Evolutionary conservation across 1,139 yeast genomes (phyloP).

Genomic region (Taphrina populina): DNA sequence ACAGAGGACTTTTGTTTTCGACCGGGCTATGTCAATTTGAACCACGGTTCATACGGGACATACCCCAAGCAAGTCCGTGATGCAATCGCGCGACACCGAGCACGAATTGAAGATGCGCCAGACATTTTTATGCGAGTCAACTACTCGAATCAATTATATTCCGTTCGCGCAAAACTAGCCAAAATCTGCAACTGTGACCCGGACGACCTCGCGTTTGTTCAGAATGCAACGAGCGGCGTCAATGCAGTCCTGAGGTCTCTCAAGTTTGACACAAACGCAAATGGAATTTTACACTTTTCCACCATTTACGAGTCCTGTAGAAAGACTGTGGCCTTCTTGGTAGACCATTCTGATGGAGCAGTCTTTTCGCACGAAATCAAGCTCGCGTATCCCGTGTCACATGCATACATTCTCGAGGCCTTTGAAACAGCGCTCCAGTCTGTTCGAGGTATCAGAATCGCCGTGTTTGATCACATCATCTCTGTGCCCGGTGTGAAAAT

Average conservation of each 20-base stretch:
- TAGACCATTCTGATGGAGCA: constrained; percentile 50
- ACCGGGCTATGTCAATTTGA: constrained; percentile 22
- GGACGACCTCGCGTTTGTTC: constrained; percentile 52
- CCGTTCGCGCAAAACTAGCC: constrained; percentile 46
- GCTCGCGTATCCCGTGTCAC: constrained; percentile 54
- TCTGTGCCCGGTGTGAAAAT: constrained; percentile 64
- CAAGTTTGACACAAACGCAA: constrained; percentile 55
- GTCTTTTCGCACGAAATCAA: constrained; percentile 48
- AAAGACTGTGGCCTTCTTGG: constrained; percentile 55
- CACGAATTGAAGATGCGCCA: constrained; percentile 33
- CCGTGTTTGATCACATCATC: constrained; percentile 60
- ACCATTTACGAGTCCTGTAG: constrained; percentile 62
- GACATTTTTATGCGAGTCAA: constrained; percentile 34
- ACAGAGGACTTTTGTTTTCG: constrained; percentile 17
- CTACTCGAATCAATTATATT: constrained; percentile 37
- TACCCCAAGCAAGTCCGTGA: constrained; percentile 28
- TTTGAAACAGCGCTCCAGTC: constrained; percentile 47
- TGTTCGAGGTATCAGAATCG: constrained; percentile 46
- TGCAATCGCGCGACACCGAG: constrained; percentile 14
- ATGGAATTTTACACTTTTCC: constrained; percentile 53
- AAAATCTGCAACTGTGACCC: constrained; percentile 50
- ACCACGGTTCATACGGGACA: constrained; percentile 28
- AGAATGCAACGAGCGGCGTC: constrained; percentile 63
- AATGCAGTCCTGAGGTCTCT: constrained; percentile 59
- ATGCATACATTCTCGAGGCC: constrained; percentile 51